Percentiles rank a stretch among this genome's conserved stretches.
phyloP scores from a whole-genome alignment of 2,329 filamentous ascomycete species.

The Ophiostoma himal-ulmi region DNA sequence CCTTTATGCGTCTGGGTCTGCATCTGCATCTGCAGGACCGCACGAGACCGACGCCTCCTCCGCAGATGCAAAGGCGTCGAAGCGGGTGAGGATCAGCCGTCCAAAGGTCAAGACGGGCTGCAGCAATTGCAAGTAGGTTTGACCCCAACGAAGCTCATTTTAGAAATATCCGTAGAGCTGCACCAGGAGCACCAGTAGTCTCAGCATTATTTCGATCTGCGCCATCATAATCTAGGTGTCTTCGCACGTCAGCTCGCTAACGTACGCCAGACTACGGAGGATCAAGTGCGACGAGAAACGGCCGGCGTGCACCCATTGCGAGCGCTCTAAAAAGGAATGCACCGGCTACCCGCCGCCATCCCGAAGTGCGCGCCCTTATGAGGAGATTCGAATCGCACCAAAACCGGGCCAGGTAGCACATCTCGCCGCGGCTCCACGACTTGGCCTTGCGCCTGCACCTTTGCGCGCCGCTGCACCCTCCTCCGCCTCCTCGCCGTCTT shows the following conservation, averaged over 20 bases:
- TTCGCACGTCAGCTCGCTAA: constrained; percentile 21
- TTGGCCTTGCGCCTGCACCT: not conserved
- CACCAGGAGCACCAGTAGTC: not conserved
- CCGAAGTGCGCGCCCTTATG: constrained; percentile 42
- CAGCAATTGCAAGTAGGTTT: constrained; percentile 60
- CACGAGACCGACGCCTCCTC: not conserved
- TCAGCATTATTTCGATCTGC: not conserved
- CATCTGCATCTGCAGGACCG: not conserved
- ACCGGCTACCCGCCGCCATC: constrained; percentile 56
- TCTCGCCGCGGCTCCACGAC: constrained; percentile 25
- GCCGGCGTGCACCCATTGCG: constrained; percentile 55
- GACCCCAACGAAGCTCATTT: not conserved
- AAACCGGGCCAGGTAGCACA: constrained; percentile 34
- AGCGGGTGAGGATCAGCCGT: constrained; percentile 48
- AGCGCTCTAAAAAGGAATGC: constrained; percentile 53
- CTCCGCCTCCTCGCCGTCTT: too few species aligned
- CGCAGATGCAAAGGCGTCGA: constrained; percentile 26
- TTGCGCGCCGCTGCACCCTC: not conserved
- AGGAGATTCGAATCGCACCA: constrained; percentile 47
- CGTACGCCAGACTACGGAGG: constrained; percentile 45
- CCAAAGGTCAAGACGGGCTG: constrained; percentile 63
- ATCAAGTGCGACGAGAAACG: constrained; percentile 63
- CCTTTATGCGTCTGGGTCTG: not conserved
- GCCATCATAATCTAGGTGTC: not conserved
- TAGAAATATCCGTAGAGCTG: not conserved